Conservation (phyloP, 352 stramenopile genomes). For the Phytophthora syringae region DNA sequence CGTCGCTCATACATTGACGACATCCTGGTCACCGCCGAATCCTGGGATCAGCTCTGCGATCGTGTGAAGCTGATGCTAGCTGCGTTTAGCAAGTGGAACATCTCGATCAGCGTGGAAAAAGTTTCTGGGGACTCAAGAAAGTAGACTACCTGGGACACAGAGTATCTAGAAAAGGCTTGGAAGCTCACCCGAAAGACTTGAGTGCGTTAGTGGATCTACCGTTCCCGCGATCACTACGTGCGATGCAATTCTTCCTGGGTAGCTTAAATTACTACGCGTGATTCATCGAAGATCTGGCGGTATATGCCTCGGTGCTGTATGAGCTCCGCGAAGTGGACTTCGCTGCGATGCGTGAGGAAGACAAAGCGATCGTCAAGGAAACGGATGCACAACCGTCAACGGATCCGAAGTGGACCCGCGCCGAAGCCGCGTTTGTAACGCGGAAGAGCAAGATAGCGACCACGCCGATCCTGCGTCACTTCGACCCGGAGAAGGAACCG, state of each 20-base stretch:
- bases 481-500: neutral
- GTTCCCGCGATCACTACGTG: conserved; percentile 12
- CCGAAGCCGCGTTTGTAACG: neutral
- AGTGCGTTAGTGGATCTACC: neutral
- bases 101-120: conserved; percentile 39
- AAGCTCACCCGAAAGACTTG: conserved; percentile 16
- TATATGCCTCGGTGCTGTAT: conserved; percentile 9
- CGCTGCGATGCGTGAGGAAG: no score
- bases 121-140: conserved; percentile 15
- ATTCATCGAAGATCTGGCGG: conserved; percentile 20
- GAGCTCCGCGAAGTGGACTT: conserved; percentile 17
- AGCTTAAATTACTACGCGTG: conserved; percentile 24
- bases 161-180: conserved; percentile 8
- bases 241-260: conserved; percentile 21
- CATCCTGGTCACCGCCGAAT: neutral
- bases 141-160: conserved; percentile 24
- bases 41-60: neutral
- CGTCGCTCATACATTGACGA: neutral
- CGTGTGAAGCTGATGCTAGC: neutral
- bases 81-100: neutral
- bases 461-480: neutral
- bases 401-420: no score
- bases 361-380: no score
- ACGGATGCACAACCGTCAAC: no score
- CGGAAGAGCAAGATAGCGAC: neutral